phyloP scores from a whole-genome alignment of 2,329 filamentous ascomycete species.

The Elsinoe perseae region DNA sequence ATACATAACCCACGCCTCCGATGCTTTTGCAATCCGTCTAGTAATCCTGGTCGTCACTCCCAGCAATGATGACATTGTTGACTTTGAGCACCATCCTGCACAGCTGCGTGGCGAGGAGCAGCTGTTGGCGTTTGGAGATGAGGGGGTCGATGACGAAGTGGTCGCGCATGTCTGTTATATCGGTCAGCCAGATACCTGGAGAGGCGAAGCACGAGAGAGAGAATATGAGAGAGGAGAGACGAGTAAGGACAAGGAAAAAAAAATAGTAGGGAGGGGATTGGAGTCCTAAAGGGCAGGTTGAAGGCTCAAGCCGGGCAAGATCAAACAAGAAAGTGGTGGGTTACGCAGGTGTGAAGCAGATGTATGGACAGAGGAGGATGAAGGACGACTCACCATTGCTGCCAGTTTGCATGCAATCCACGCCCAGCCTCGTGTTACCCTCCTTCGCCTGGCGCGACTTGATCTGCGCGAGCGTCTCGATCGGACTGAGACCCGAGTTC shows the following conservation, averaged over 20 bases:
- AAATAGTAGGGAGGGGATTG: constrained; percentile 16
- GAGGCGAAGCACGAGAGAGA: background rate
- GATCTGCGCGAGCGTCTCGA: constrained; percentile 87
- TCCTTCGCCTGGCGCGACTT: constrained; percentile 96
- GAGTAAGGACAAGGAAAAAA: constrained; percentile 7
- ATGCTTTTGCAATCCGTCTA: constrained; percentile 31
- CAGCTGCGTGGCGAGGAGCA: constrained; percentile 90
- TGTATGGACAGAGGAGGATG: background rate
- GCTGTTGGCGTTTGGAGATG: constrained; percentile 96
- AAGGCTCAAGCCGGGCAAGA: background rate
- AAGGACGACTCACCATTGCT: constrained; percentile 58
- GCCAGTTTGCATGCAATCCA: constrained; percentile 95
- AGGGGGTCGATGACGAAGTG: constrained; percentile 97
- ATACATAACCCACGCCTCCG: background rate
- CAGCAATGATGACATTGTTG: constrained; percentile 92
- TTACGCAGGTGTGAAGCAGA: background rate
- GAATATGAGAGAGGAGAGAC: background rate
- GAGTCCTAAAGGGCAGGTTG: constrained; percentile 5
- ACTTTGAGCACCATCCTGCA: constrained; percentile 96
- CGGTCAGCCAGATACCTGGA: constrained; percentile 1
- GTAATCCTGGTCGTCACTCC: constrained; percentile 79
- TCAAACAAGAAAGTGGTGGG: background rate
- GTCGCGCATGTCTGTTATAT: constrained; percentile 72
- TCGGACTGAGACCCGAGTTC: constrained; percentile 93
- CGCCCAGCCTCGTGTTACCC: constrained; percentile 69